phyloP scores from a whole-genome alignment of 2,329 filamentous ascomycete genomes.

The Helotiales sp. region DNA sequence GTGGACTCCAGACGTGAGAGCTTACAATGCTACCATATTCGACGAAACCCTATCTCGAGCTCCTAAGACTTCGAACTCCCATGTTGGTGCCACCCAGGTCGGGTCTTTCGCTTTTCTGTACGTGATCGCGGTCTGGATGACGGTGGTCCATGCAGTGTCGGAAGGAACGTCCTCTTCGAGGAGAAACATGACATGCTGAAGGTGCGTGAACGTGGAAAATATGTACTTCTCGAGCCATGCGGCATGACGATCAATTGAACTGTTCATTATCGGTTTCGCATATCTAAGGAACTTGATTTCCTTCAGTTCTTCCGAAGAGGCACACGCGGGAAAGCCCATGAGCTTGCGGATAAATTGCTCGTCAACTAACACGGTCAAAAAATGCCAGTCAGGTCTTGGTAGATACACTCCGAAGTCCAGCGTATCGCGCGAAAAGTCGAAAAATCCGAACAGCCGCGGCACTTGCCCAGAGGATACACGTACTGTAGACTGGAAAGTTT shows the following conservation, averaged over 20 bases:
- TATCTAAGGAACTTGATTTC: background rate
- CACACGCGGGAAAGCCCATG: no score
- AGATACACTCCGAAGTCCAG: background rate
- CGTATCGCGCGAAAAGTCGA: background rate
- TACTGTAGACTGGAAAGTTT: background rate
- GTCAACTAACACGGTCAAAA: no score
- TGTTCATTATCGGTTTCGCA: background rate
- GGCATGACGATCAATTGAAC: background rate
- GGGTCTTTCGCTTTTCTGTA: background rate
- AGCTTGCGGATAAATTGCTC: background rate
- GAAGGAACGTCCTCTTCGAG: background rate
- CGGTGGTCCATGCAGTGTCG: background rate
- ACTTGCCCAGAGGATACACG: no score
- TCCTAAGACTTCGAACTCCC: background rate
- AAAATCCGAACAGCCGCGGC: no score
- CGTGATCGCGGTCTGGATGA: background rate
- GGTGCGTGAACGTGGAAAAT: background rate
- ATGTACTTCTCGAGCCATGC: background rate
- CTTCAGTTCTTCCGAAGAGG: background rate
- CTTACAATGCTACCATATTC: background rate
- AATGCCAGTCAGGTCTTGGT: background rate
- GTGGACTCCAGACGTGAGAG: no score
- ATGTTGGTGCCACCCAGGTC: background rate
- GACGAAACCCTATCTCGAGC: background rate
- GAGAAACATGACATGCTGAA: background rate